Base-by-base conservation (phyloP, 1,284 basidiomycete genomes). In the Cryptococcus wingfieldii region DNA sequence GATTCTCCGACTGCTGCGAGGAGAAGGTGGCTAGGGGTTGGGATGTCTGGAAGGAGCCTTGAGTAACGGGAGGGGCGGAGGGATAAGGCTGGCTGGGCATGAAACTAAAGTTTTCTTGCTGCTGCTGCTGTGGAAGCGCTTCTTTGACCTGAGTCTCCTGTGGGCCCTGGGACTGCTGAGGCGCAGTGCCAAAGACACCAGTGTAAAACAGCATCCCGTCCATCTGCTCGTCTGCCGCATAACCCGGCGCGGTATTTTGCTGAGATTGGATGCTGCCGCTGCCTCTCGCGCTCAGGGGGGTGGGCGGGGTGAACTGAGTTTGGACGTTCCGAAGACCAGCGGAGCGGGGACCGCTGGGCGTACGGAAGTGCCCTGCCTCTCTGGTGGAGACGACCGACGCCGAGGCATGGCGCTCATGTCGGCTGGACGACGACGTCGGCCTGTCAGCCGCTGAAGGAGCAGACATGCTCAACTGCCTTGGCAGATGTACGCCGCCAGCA, bases 241-340 rank as follows among this genome's bases (percentile, higher is more conserved):
- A 46, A 28, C 16, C 27, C 31, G 31, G 31, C 31, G 10, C 31
- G 31, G 31, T 10, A 34, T 34, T 34, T 10, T 34, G 31, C 31
- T 34, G 31, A 34, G 31, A 6, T 34, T 34, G 31, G 10, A 34
- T 7, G 31, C 10, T 23, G 25, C 53, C 54, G 28, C 55, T 55
- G 16, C 59, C 59, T 41, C 55, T 13, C 19, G 52, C 54, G 7
- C 48, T 50, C 7, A 60, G 44, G 23, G 59, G 59, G 0, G 55
- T 60, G 9, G 53, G 52, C 5, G 59, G 59, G 8, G 59, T 57
- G 25, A 42, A 60, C 27, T 52, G 59, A 13, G 54, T 5, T 37
- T 52, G 51, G 7, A 19, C 19, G 31, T 37, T 44, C 13, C 39
- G 10, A 25, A 52, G 13, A 14, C 41, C 41, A 8, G 28, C 41